phyloP scores from a whole-genome alignment of 2,329 filamentous ascomycete genomes.

The Curvularia verruculosa region DNA sequence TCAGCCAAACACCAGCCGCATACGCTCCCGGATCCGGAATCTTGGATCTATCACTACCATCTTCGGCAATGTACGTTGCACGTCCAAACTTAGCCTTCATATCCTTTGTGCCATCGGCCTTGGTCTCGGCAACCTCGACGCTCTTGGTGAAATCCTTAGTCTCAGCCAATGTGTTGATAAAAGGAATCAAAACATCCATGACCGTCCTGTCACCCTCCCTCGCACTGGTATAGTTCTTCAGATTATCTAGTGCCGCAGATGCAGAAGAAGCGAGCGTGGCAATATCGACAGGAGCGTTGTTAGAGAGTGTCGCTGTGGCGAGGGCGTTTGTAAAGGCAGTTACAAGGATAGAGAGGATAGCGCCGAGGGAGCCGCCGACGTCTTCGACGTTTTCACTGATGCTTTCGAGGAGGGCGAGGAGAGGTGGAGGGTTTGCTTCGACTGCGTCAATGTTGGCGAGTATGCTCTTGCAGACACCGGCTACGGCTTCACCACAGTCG shows the following conservation, averaged over 20 bases:
- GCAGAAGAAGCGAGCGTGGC: conserved; percentile 50
- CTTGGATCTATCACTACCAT: conserved; percentile 57
- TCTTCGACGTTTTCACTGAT: conserved; percentile 68
- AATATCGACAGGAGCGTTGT: conserved; percentile 42
- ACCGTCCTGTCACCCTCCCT: conserved; percentile 87
- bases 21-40: conserved; percentile 72
- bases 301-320: conserved; percentile 34
- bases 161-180: conserved; percentile 71
- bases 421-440: conserved; percentile 56
- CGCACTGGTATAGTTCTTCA: conserved; percentile 79
- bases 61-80: conserved; percentile 78
- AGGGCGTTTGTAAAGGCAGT: conserved; percentile 69
- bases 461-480: conserved; percentile 70
- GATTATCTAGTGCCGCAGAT: conserved; percentile 51
- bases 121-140: conserved; percentile 73
- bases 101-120: conserved; percentile 80
- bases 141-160: conserved; percentile 72
- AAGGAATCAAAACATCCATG: conserved; percentile 87
- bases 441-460: conserved; percentile 58
- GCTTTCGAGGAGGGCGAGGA: conserved; percentile 64
- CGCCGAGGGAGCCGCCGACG: conserved; percentile 76
- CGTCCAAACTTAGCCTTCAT: conserved; percentile 89
- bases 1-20: conserved; percentile 82
- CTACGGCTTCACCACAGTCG: conserved; percentile 74
- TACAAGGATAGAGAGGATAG: conserved; percentile 83